Percentiles rank a stretch among this genome's conserved stretches.
Evolutionary conservation across 208 protist species (phyloP).

Genomic region (Lotmaria passim): DNA sequence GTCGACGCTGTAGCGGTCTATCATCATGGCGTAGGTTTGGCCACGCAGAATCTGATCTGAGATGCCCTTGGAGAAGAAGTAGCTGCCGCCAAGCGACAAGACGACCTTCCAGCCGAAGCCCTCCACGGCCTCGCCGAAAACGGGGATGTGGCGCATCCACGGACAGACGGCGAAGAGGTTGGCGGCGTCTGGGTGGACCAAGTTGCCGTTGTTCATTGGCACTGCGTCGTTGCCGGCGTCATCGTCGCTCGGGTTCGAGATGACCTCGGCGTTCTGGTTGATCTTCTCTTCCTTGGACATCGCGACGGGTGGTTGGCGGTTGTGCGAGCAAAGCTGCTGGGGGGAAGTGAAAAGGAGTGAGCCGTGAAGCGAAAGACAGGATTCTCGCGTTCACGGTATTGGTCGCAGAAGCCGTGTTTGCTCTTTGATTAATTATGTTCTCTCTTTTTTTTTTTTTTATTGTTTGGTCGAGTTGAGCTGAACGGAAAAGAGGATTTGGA

Average conservation of each 20-base stretch:
- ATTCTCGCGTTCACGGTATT: too few species aligned
- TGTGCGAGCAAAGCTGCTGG: background rate
- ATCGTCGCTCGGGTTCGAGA: slow-evolving; percentile 11
- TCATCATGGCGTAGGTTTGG: slow-evolving; percentile 53
- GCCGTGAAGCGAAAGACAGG: too few species aligned
- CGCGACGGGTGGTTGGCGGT: background rate
- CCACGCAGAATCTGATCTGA: slow-evolving; percentile 50
- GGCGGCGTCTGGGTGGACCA: slow-evolving; percentile 42
- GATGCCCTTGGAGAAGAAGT: slow-evolving; percentile 65
- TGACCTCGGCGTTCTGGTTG: slow-evolving; percentile 10
- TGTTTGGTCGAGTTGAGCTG: too few species aligned
- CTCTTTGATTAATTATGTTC: too few species aligned
- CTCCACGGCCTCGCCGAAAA: slow-evolving; percentile 42
- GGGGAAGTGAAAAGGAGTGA: background rate
- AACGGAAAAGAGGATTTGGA: too few species aligned
- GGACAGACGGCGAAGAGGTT: slow-evolving; percentile 33
- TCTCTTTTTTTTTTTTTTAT: too few species aligned
- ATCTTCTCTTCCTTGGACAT: slow-evolving; percentile 13
- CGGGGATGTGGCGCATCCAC: slow-evolving; percentile 36
- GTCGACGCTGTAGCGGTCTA: slow-evolving; percentile 34
- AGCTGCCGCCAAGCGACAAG: slow-evolving; percentile 37
- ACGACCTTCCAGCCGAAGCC: slow-evolving; percentile 43
- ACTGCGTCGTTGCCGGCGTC: too few species aligned
- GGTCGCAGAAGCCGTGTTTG: too few species aligned
- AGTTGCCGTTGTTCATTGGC: too few species aligned